These are phyloP conservation scores for Lumnitzera littorea DNA, from an alignment of 345 rosid species.

Conservation along the genomic window DNA sequence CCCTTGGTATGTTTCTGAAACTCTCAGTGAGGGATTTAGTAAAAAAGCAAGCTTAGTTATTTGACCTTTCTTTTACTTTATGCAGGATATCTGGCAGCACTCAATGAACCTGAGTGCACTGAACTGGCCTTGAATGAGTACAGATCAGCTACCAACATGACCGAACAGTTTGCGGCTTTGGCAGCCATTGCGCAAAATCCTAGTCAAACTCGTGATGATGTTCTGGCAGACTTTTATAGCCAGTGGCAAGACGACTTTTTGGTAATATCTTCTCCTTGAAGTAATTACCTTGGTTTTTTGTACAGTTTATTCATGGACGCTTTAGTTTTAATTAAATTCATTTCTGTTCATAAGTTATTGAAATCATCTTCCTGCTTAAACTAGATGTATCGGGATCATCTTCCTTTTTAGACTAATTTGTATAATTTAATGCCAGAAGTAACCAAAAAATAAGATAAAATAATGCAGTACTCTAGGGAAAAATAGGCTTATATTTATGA, in stretches of 20 bases:
- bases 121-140: slow-evolving; percentile 67
- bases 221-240: slow-evolving; percentile 69
- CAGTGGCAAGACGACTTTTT: slow-evolving; percentile 85
- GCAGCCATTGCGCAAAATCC: slow-evolving; percentile 77
- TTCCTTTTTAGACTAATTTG: no score
- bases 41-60: background rate
- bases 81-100: slow-evolving; percentile 79
- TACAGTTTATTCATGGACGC: no score
- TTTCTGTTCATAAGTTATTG: no score
- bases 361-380: no score
- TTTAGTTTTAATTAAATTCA: no score
- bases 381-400: no score
- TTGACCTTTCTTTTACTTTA: slow-evolving; percentile 3
- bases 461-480: no score
- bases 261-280: slow-evolving; percentile 30
- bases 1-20: slow-evolving; percentile 54
- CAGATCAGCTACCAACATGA: slow-evolving; percentile 80
- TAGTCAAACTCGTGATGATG: slow-evolving; percentile 71
- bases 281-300: no score
- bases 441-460: background rate
- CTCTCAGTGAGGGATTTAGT: background rate
- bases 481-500: no score
- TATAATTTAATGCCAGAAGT: no score
- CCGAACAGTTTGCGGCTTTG: slow-evolving; percentile 88
- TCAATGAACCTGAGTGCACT: slow-evolving; percentile 47